These are phyloP conservation scores for Blastobotrys arbuscula DNA, from an alignment of 1,139 yeast species.

Conservation along the genomic window DNA sequence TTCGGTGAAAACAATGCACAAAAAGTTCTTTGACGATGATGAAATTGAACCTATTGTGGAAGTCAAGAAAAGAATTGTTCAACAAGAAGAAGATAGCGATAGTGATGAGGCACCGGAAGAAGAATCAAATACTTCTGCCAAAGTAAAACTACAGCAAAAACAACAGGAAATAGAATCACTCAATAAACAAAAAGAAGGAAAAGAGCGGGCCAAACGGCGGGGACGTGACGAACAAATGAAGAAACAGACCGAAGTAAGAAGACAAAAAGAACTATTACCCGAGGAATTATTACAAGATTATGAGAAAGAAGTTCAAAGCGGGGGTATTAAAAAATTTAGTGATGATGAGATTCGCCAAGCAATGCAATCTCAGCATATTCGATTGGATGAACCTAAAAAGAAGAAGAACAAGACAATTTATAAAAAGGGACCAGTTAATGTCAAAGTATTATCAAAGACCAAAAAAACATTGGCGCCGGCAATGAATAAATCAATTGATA, in stretches of 20 bases:
- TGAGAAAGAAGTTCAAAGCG: conserved; percentile 11
- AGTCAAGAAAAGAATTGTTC: background rate
- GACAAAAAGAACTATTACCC: conserved; percentile 13
- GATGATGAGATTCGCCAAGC: conserved; percentile 2
- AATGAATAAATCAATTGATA: conserved; percentile 38
- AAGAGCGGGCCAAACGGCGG: conserved; percentile 20
- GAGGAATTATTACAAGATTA: conserved; percentile 15
- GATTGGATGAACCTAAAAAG: conserved; percentile 17
- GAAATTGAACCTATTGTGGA: background rate
- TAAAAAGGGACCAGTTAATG: conserved; percentile 51
- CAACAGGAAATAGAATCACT: conserved; percentile 10
- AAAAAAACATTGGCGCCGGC: conserved; percentile 40
- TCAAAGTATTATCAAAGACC: conserved; percentile 38
- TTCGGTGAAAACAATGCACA: conserved; percentile 1
- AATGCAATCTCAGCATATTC: conserved; percentile 5
- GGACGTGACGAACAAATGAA: conserved; percentile 18
- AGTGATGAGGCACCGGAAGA: conserved; percentile 27
- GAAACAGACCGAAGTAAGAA: conserved; percentile 16
- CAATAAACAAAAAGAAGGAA: conserved; percentile 11
- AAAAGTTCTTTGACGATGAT: conserved; percentile 5
- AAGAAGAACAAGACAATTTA: conserved; percentile 29
- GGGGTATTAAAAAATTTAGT: background rate
- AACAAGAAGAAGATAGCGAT: conserved; percentile 13
- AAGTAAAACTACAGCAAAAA: conserved; percentile 10
- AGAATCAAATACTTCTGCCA: conserved; percentile 19